A percentile compares a stretch with the other conserved stretches of the same genome.
phyloP scores from a whole-genome alignment of 768 basidiomycete genomes.

The Termitomyces sp. region DNA sequence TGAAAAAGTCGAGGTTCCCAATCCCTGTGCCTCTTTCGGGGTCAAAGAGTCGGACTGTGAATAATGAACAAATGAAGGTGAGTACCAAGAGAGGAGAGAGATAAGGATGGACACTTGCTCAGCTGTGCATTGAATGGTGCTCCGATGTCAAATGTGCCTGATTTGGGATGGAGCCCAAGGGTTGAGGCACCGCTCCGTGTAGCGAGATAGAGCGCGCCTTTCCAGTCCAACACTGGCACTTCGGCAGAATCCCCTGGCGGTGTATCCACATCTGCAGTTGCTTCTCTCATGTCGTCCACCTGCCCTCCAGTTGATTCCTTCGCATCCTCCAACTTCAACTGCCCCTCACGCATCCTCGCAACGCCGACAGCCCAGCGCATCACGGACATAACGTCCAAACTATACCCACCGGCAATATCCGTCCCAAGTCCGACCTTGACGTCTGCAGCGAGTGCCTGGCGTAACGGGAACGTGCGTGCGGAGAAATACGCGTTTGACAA shows the following conservation, averaged over 20 bases:
- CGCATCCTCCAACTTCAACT: too few relatives aligned
- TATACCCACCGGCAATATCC: conserved; percentile 86
- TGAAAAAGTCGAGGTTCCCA: conserved; percentile 72
- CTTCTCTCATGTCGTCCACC: conserved; percentile 16
- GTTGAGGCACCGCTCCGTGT: conserved; percentile 76
- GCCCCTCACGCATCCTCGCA: conserved; percentile 66
- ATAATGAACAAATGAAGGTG: neutral
- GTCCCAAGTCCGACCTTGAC: conserved; percentile 79
- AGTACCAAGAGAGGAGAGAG: neutral
- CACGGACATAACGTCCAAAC: conserved; percentile 65
- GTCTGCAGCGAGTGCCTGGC: conserved; percentile 60
- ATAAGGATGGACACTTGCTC: conserved; percentile 38
- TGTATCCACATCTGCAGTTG: conserved; percentile 2
- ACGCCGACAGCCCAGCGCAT: conserved; percentile 79
- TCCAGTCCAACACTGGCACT: conserved; percentile 63
- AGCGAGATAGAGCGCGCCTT: conserved; percentile 74
- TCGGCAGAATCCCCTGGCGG: neutral
- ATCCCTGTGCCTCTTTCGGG: conserved; percentile 34
- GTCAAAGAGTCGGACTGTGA: conserved; percentile 45
- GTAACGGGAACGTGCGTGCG: conserved; percentile 57
- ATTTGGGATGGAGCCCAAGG: conserved; percentile 45
- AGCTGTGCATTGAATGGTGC: conserved; percentile 67
- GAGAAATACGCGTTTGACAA: conserved; percentile 89
- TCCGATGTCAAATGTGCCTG: conserved; percentile 55
- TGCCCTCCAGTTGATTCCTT: neutral